Evolutionary conservation across 1,284 basidiomycete species (phyloP), one percentile per base, ranked within the genome.

Genomic region (Cryptococcus floricola): DNA sequence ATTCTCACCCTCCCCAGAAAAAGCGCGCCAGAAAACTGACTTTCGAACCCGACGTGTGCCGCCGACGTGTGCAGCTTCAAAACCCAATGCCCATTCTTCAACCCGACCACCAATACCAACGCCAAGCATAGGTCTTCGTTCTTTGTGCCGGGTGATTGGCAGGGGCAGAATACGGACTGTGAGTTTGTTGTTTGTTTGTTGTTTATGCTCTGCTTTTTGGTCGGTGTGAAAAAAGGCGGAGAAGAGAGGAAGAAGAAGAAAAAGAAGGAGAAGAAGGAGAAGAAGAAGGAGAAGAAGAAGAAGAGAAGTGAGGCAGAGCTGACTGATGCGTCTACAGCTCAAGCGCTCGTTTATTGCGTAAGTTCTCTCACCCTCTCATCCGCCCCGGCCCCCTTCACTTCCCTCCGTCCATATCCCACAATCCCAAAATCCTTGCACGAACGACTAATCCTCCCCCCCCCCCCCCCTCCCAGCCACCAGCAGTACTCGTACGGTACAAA

Each of bases 261-360:
- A n/a, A n/a, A n/a, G n/a, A n/a, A n/a, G n/a, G n/a, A n/a, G n/a
- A n/a, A n/a, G n/a, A n/a, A n/a, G n/a, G n/a, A n/a, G n/a, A 19
- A 2, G 19, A 19, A 19, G 19, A 10, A 18, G 44, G 2, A 25
- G 44, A 48, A 19, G n/a, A n/a, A n/a, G n/a, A n/a, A n/a, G n/a
- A n/a, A n/a, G n/a, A n/a, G n/a, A n/a, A n/a, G n/a, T n/a, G n/a
- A n/a, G n/a, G n/a, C n/a, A n/a, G 31, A 14, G 10, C 14, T 14
- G 5, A 38, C 4, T 12, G 18, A 23, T 12, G 10, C n/a, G 16
- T 18, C 12, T 31, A 18, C 16, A 58, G 57, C 53, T 48, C 42
- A 54, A 38, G 57, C 57, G n/a, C 49, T 39, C 16, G 57, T 54
- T 14, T 54, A 45, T 44, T 58, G 57, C 45, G 57, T 58, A 41